These are phyloP conservation scores for Alternaria viburni DNA, from an alignment of 2,329 filamentous ascomycete species.

Conservation along the genomic window DNA sequence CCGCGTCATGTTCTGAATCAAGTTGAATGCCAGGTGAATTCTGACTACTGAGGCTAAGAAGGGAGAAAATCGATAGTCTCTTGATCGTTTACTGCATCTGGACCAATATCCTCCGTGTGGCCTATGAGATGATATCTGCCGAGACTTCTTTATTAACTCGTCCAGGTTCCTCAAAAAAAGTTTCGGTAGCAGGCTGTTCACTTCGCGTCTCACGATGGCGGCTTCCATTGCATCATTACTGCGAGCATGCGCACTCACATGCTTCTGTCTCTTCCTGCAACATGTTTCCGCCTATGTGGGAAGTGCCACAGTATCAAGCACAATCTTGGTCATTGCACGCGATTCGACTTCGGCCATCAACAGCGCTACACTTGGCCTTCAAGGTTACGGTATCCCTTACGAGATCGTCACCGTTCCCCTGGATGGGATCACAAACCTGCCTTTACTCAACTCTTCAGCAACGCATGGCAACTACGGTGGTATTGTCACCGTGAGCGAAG, in stretches of 20 bases:
- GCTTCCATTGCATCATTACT: constrained; percentile 30
- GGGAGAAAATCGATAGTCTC: constrained; percentile 42
- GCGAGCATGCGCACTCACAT: constrained; percentile 32
- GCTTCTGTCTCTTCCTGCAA: constrained; percentile 25
- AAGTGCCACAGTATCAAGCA: constrained; percentile 47
- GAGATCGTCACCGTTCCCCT: constrained; percentile 63
- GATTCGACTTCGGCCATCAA: constrained; percentile 58
- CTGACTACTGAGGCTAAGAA: constrained; percentile 15
- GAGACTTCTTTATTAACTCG: constrained; percentile 42
- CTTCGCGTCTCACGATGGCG: constrained; percentile 31
- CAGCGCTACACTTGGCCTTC: constrained; percentile 61
- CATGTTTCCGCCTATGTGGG: constrained; percentile 28
- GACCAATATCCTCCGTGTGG: constrained; percentile 27
- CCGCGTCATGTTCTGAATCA: constrained; percentile 28
- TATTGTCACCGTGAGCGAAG: constrained; percentile 62
- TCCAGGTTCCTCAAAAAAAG: constrained; percentile 28
- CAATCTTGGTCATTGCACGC: constrained; percentile 63
- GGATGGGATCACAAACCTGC: constrained; percentile 56
- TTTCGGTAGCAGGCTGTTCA: constrained; percentile 25
- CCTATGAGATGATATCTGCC: constrained; percentile 37
- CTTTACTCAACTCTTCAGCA: constrained; percentile 57
- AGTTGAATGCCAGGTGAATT: constrained; percentile 4
- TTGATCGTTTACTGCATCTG: constrained; percentile 33
- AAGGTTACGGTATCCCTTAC: constrained; percentile 67
- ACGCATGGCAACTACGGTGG: constrained; percentile 64